A percentile compares a stretch with the other conserved stretches of the same genome.
These are phyloP conservation scores for Talaromyces wortmannii DNA, from an alignment of 495 filamentous ascomycete species.

Conservation along the genomic window DNA sequence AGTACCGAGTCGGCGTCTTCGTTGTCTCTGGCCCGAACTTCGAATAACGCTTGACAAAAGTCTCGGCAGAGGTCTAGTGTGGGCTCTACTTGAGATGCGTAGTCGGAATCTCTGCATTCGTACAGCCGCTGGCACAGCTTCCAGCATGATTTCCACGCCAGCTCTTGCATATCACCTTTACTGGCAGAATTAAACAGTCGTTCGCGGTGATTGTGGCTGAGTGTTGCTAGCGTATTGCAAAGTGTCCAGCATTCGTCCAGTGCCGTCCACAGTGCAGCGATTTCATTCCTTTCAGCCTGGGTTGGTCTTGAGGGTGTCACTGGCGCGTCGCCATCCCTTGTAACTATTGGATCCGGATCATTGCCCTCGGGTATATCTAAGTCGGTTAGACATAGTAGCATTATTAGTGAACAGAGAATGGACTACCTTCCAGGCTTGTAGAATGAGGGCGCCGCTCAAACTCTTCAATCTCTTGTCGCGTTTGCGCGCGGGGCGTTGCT, in stretches of 20 bases:
- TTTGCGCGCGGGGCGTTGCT: slow-evolving; percentile 78
- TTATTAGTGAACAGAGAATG: background rate
- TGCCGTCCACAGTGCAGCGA: slow-evolving; percentile 65
- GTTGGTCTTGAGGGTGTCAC: slow-evolving; percentile 33
- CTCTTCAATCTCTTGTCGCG: slow-evolving; percentile 61
- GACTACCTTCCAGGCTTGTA: slow-evolving; percentile 66
- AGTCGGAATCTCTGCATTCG: slow-evolving; percentile 65
- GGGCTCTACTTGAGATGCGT: slow-evolving; percentile 63
- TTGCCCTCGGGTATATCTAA: slow-evolving; percentile 41
- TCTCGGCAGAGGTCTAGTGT: slow-evolving; percentile 84
- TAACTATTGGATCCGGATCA: slow-evolving; percentile 20
- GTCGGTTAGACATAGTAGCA: slow-evolving; percentile 9
- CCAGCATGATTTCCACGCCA: slow-evolving; percentile 91
- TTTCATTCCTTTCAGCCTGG: slow-evolving; percentile 39
- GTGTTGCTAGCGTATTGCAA: slow-evolving; percentile 80
- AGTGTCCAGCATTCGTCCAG: slow-evolving; percentile 90
- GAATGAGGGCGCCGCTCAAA: slow-evolving; percentile 37
- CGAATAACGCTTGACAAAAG: slow-evolving; percentile 86
- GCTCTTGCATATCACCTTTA: slow-evolving; percentile 68
- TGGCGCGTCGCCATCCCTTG: slow-evolving; percentile 29
- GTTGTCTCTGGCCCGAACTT: slow-evolving; percentile 67
- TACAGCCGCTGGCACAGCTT: slow-evolving; percentile 83
- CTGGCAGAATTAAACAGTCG: slow-evolving; percentile 62
- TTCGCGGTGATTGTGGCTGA: slow-evolving; percentile 80
- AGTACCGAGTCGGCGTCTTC: slow-evolving; percentile 78